These are phyloP conservation scores for Cladosporium phlei DNA, from an alignment of 2,329 filamentous ascomycete species.

Conservation along the genomic window DNA sequence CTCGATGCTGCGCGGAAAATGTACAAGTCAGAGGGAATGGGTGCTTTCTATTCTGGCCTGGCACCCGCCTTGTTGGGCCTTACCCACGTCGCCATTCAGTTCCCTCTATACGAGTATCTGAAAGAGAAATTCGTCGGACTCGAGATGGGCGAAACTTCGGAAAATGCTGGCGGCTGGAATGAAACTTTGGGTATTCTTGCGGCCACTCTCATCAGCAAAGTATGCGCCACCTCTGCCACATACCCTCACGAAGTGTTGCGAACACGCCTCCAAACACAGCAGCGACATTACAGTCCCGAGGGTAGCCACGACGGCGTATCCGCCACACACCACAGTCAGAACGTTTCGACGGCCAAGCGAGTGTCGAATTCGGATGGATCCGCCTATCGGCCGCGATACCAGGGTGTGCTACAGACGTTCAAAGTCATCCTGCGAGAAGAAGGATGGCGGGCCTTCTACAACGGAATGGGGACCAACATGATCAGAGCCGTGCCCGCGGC, in stretches of 20 bases:
- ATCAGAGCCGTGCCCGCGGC: slow-evolving; percentile 91
- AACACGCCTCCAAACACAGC: slow-evolving; percentile 89
- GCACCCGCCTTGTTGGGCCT: slow-evolving; percentile 87
- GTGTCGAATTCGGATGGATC: slow-evolving; percentile 50
- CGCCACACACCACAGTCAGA: slow-evolving; percentile 34
- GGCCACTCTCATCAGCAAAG: slow-evolving; percentile 89
- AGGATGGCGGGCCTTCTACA: slow-evolving; percentile 94
- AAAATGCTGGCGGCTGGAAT: slow-evolving; percentile 48
- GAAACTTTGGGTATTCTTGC: slow-evolving; percentile 81
- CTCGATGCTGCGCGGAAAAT: slow-evolving; percentile 91
- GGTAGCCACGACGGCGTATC: slow-evolving; percentile 47
- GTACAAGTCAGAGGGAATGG: slow-evolving; percentile 83
- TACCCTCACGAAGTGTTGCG: slow-evolving; percentile 97
- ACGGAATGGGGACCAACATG: slow-evolving; percentile 95
- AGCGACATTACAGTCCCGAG: slow-evolving; percentile 55
- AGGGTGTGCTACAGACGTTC: slow-evolving; percentile 75
- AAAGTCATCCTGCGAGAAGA: slow-evolving; percentile 83
- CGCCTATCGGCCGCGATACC: slow-evolving; percentile 57
- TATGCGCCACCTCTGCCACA: slow-evolving; percentile 88
- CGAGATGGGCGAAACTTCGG: slow-evolving; percentile 68
- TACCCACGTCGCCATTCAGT: slow-evolving; percentile 94
- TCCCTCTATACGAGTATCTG: slow-evolving; percentile 90
- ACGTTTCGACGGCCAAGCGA: slow-evolving; percentile 33
- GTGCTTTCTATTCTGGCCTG: slow-evolving; percentile 91
- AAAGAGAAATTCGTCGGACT: slow-evolving; percentile 86